Evolutionary conservation across 371 early-diverging fungal genomes (phyloP), one percentile per base, ranked within the genome.

Genomic region (Dinochytrium kinnereticum): DNA sequence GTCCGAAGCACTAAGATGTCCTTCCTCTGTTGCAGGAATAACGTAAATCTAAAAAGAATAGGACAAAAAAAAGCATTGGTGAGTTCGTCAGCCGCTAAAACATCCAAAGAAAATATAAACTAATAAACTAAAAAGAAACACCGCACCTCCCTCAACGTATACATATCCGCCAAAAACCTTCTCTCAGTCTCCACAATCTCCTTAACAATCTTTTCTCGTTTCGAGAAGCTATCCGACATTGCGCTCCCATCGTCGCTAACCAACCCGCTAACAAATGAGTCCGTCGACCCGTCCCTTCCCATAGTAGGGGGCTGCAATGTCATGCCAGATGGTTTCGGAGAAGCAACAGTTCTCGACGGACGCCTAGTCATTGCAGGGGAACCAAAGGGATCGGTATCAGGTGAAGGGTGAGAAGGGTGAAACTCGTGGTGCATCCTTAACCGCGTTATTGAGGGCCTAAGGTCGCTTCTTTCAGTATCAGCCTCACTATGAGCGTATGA

Each of bases 101-200:
- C 51, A n/a, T 1, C n/a, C 30, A 51, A 21, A 30, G 59, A 19
- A 21, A 30, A 61, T 10, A 55, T 17, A 55, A 30, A 55, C 57
- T 15, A 19, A 55, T 10, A 26, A 55, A 30, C 5, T 24, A 26
- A 30, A 55, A 7, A 55, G 24, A 64, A 64, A 64, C 13, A n/a
- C 7, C 44, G 13, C 30, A 92, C 87, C 74, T 91, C 89, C 64
- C 88, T 80, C 19, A 92, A 65, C 0, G 91, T 80, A 28, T 80
- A 64, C 90, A 94, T 86, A 71, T 94, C 93, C 51, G 84, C 75
- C 24, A 89, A 80, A 61, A 84, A 94, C 7, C 76, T 74, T 30
- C 78, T 78, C 78, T 94, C 94, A 0, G 94, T 93, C 36, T 88
- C 86, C 13, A 92, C 71, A 26, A 93, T 79, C 70, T 94, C 94